These are phyloP conservation scores for Schizosaccharomyces cryophilus DNA, from an alignment of 805 yeast species.

Conservation along the genomic window DNA sequence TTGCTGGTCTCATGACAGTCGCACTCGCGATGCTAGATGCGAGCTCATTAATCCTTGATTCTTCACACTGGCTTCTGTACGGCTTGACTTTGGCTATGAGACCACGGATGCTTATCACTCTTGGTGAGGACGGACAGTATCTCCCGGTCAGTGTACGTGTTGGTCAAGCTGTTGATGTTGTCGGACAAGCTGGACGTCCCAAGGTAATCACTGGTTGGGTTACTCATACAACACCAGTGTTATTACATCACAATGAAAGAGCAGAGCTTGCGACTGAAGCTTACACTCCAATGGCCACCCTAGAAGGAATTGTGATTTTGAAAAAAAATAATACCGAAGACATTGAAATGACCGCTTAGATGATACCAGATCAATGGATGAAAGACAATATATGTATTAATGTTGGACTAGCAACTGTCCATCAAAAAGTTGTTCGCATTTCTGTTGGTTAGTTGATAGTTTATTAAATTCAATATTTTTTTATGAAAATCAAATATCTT, in stretches of 20 bases:
- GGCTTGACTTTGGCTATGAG: conserved; percentile 69
- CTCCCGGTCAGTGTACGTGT: conserved; percentile 89
- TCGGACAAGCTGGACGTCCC: conserved; percentile 97
- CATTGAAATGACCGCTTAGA: not conserved
- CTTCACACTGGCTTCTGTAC: conserved; percentile 55
- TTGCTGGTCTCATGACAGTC: conserved; percentile 72
- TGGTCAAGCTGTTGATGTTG: conserved; percentile 96
- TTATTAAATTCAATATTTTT: too few species aligned
- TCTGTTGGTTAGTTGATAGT: too few species aligned
- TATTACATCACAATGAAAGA: conserved; percentile 78
- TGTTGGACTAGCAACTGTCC: not conserved
- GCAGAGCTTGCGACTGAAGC: conserved; percentile 93
- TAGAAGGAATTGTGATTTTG: conserved; percentile 84
- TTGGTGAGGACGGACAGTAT: conserved; percentile 75
- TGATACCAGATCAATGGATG: not conserved
- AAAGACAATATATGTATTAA: not conserved
- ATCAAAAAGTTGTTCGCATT: not conserved
- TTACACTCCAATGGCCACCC: conserved; percentile 53
- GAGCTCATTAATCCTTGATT: conserved; percentile 45
- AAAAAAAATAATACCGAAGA: conserved; percentile 32
- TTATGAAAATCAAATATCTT: too few species aligned
- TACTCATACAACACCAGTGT: conserved; percentile 90
- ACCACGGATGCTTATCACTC: conserved; percentile 80
- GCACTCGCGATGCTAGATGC: conserved; percentile 72
- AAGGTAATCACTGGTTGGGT: conserved; percentile 99